Evolutionary conservation across 208 protist species (phyloP).

Genomic region (Acanthamoeba royreba): DNA sequence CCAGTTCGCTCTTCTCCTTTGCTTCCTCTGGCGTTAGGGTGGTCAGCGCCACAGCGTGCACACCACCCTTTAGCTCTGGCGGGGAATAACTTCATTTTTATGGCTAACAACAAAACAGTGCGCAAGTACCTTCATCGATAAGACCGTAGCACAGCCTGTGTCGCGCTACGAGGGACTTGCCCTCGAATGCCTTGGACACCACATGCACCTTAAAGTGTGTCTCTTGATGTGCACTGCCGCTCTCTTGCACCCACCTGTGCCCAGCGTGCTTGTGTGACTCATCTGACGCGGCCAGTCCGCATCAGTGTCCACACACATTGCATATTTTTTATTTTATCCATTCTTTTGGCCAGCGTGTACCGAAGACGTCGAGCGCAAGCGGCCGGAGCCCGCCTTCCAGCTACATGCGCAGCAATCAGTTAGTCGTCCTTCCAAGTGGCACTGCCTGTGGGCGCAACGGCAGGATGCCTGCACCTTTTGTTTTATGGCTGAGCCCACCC

Average conservation of each 20-base stretch:
- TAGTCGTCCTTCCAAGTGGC: background rate
- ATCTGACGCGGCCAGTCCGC: background rate
- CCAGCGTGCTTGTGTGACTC: background rate
- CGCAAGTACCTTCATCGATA: background rate
- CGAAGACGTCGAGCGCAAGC: background rate
- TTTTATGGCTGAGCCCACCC: background rate
- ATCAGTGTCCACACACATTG: background rate
- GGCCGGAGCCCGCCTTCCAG: background rate
- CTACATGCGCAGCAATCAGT: background rate
- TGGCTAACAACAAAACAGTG: background rate
- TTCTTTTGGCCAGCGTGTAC: background rate
- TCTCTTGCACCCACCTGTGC: background rate
- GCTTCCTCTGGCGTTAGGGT: background rate
- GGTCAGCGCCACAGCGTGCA: background rate
- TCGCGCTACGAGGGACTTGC: background rate
- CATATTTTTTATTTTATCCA: background rate
- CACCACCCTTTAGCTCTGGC: background rate
- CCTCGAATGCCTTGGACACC: background rate
- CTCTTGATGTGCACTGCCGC: background rate
- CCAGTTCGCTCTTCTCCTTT: background rate
- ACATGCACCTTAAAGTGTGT: background rate
- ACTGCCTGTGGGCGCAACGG: background rate
- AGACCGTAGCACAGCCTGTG: background rate
- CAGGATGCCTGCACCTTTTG: background rate
- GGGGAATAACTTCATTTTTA: background rate